These are phyloP conservation scores for Lactifluus volemus DNA, from an alignment of 768 basidiomycete species.

Conservation along the genomic window DNA sequence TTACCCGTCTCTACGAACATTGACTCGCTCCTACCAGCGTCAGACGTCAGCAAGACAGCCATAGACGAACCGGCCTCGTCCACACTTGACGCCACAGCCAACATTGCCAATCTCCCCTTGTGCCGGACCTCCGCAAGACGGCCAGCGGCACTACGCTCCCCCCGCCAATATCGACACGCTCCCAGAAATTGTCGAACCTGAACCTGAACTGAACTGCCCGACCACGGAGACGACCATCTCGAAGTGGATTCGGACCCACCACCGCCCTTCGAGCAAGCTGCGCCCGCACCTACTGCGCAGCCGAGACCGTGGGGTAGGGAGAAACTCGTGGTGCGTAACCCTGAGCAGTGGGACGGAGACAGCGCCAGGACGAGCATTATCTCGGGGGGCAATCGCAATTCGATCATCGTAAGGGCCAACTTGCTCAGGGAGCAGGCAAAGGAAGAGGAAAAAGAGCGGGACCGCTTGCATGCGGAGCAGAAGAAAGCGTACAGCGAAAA, in stretches of 20 bases:
- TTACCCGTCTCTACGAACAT: neutral
- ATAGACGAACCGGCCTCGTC: neutral
- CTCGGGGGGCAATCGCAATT: conserved; percentile 22
- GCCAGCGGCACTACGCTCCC: conserved; percentile 7
- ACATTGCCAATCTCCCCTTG: neutral
- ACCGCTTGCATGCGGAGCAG: conserved; percentile 19
- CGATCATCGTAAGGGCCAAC: conserved; percentile 25
- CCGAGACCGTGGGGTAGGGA: conserved; percentile 4
- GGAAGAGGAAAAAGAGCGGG: conserved; percentile 23
- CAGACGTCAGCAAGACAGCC: neutral
- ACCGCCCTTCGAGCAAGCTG: conserved; percentile 9
- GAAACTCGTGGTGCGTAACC: conserved; percentile 10
- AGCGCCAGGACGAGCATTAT: conserved; percentile 23
- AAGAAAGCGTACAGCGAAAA: conserved; percentile 22
- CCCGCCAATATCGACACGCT: conserved; percentile 13
- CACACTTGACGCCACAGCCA: neutral
- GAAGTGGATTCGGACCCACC: conserved; percentile 7
- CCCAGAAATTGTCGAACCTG: conserved; percentile 15
- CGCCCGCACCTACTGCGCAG: neutral
- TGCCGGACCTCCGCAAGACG: neutral
- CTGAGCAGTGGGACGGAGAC: conserved; percentile 4
- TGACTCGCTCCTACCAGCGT: neutral
- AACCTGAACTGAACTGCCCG: neutral
- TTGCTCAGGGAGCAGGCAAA: conserved; percentile 24
- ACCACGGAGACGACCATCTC: neutral